phyloP scores from a whole-genome alignment of 352 stramenopile genomes.

The Aphanomyces stellatus region DNA sequence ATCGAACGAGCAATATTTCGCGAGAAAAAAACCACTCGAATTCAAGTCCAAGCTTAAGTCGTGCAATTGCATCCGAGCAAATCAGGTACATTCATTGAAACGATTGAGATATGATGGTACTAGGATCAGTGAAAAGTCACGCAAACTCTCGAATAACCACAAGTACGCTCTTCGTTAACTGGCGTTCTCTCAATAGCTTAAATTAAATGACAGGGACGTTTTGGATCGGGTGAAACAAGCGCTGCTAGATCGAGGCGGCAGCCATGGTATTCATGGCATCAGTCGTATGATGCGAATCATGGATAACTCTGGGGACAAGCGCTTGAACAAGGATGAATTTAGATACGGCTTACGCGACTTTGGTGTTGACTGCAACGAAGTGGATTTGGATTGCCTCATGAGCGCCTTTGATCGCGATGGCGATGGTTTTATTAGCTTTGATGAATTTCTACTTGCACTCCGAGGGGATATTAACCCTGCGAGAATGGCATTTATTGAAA shows the following conservation, averaged over 20 bases:
- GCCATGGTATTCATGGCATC: conserved; percentile 45
- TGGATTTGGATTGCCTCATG: conserved; percentile 35
- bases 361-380: conserved; percentile 34
- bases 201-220: conserved; percentile 1
- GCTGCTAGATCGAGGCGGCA: conserved; percentile 29
- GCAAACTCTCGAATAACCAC: not conserved
- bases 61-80: not conserved
- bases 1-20: not conserved
- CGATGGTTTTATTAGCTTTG: conserved; percentile 40
- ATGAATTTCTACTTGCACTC: conserved; percentile 43
- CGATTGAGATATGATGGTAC: not conserved
- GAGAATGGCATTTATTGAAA: conserved; percentile 36
- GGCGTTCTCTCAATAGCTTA: not conserved
- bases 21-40: not conserved
- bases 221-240: conserved; percentile 28
- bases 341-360: conserved; percentile 49
- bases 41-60: not conserved
- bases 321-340: conserved; percentile 42
- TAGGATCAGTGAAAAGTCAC: not conserved
- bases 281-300: conserved; percentile 33
- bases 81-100: not conserved
- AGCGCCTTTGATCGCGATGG: conserved; percentile 37
- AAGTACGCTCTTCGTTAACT: not conserved
- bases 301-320: conserved; percentile 33
- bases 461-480: conserved; percentile 28